These are phyloP conservation scores for Spergularia bocconei DNA, from an alignment of 148 eudicot species.

Conservation along the genomic window DNA sequence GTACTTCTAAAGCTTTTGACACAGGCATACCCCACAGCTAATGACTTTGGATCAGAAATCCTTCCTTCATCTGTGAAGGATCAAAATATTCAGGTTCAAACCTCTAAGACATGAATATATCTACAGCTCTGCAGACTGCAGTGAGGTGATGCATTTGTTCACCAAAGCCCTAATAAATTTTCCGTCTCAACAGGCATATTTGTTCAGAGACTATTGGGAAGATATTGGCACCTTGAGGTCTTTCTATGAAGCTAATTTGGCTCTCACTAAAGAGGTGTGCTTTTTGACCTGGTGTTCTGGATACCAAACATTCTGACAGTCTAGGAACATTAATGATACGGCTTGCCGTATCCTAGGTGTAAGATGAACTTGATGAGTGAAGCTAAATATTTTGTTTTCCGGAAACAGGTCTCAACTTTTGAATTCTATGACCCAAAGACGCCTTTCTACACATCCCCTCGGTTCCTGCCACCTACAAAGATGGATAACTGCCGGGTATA, in stretches of 20 bases:
- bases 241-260: slow-evolving; percentile 91
- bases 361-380: slow-evolving; percentile 2
- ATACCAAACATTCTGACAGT: not conserved
- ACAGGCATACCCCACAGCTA: slow-evolving; percentile 63
- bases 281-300: not conserved
- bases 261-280: slow-evolving; percentile 79
- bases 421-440: slow-evolving; percentile 92
- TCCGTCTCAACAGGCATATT: slow-evolving; percentile 60
- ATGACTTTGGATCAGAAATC: slow-evolving; percentile 94
- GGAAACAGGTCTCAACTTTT: slow-evolving; percentile 63
- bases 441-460: slow-evolving; percentile 90
- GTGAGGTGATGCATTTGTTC: not conserved
- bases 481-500: slow-evolving; percentile 84
- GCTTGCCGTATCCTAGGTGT: not conserved
- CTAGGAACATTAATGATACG: too few species aligned
- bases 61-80: slow-evolving; percentile 71
- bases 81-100: slow-evolving; percentile 65
- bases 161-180: not conserved
- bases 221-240: slow-evolving; percentile 89
- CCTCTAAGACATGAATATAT: not conserved
- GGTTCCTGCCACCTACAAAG: slow-evolving; percentile 89
- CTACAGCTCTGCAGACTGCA: not conserved
- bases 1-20: slow-evolving; percentile 65
- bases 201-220: slow-evolving; percentile 97
- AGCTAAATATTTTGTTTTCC: not conserved